Conservation (phyloP, 495 filamentous ascomycete genomes). For the Neurospora sp. region DNA sequence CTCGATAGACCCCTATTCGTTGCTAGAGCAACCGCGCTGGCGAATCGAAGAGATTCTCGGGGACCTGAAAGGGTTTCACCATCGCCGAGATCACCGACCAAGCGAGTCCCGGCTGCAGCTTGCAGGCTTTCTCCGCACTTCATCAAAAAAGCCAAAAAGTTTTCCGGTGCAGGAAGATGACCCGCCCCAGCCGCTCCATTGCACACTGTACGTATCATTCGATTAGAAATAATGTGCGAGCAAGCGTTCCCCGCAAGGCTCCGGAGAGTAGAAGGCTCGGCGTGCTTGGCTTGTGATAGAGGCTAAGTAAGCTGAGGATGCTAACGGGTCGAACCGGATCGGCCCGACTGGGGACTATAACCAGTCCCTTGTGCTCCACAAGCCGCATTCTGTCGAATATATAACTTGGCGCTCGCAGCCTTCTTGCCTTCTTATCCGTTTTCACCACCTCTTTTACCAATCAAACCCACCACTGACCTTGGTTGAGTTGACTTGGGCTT, state of each 20-base stretch:
- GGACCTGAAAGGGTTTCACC: not conserved
- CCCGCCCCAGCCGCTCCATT: not conserved
- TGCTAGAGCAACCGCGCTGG: not conserved
- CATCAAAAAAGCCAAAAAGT: not conserved
- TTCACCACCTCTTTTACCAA: not conserved
- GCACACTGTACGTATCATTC: not conserved
- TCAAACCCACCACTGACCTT: not conserved
- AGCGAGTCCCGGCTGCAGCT: not conserved
- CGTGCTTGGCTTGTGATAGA: not conserved
- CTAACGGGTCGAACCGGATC: not conserved
- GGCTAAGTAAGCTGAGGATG: not conserved
- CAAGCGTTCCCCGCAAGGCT: not conserved
- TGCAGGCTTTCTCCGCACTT: not conserved
- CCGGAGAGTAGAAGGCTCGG: not conserved
- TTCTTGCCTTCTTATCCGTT: not conserved
- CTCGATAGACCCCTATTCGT: not conserved
- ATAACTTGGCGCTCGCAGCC: not conserved
- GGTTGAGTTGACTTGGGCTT: not conserved
- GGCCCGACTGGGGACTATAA: not conserved
- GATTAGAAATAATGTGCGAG: not conserved
- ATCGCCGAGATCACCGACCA: not conserved
- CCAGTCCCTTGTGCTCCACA: not conserved
- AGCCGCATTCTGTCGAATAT: not conserved
- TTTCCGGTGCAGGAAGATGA: not conserved
- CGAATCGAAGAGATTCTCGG: not conserved